These are phyloP conservation scores for Metschnikowia peoriensis DNA, from an alignment of 805 yeast species.

Conservation along the genomic window DNA sequence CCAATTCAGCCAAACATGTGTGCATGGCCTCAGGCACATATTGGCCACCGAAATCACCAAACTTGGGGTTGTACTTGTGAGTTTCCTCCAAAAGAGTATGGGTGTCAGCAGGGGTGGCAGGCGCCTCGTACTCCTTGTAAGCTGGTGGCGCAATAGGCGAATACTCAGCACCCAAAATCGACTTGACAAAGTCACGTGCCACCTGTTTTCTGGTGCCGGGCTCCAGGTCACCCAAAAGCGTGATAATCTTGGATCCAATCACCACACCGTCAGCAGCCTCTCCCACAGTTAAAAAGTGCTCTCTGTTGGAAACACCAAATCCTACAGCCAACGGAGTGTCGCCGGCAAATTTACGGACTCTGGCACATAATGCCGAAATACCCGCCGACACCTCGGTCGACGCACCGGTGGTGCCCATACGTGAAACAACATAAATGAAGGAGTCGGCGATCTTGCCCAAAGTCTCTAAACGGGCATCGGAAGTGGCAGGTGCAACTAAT, in stretches of 20 bases:
- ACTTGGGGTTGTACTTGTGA: constrained; percentile 71
- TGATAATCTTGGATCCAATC: constrained; percentile 84
- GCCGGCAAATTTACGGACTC: constrained; percentile 73
- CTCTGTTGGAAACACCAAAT: constrained; percentile 93
- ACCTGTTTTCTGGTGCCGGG: constrained; percentile 58
- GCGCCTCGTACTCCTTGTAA: constrained; percentile 18
- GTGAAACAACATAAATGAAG: constrained; percentile 91
- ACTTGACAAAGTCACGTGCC: constrained; percentile 66
- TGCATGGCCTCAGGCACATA: constrained; percentile 96
- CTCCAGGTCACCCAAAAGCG: constrained; percentile 62
- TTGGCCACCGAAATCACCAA: constrained; percentile 98
- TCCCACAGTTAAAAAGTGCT: constrained; percentile 81
- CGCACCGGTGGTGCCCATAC: constrained; percentile 98
- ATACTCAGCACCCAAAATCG: constrained; percentile 61
- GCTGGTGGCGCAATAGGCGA: constrained; percentile 27
- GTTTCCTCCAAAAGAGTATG: constrained; percentile 46
- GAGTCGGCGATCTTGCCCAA: constrained; percentile 89
- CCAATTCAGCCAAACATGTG: constrained; percentile 86
- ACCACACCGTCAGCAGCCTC: constrained; percentile 90
- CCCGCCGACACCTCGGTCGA: constrained; percentile 59
- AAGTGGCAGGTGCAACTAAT: constrained; percentile 93
- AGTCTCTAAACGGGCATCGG: constrained; percentile 79
- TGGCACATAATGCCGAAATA: constrained; percentile 63
- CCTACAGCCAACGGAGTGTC: constrained; percentile 84
- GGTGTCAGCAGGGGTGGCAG: constrained; percentile 28